Percentiles rank a stretch among this genome's conserved stretches.
Conservation (phyloP, 306 rosid genomes). For the Prosopis cineraria region DNA sequence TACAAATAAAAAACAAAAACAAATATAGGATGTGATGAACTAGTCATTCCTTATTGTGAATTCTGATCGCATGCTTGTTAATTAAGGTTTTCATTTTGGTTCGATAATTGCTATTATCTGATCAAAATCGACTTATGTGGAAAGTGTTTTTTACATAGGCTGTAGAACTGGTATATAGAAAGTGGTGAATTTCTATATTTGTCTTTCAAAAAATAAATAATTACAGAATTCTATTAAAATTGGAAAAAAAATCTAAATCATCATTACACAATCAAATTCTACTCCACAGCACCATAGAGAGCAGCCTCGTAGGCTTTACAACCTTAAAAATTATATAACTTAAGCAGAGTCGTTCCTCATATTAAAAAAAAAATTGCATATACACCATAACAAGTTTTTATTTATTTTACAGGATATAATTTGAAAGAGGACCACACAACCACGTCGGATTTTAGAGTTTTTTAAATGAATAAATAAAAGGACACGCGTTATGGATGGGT, state of each 20-base stretch:
- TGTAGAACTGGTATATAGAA: too few relatives aligned
- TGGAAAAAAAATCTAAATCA: background rate
- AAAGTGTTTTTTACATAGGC: too few relatives aligned
- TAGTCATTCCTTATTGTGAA: too few relatives aligned
- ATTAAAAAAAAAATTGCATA: background rate
- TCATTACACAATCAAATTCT: background rate
- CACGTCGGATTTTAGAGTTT: background rate
- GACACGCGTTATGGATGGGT: conserved; percentile 30
- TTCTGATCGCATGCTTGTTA: too few relatives aligned
- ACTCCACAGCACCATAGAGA: background rate
- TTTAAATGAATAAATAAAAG: background rate
- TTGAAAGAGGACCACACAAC: background rate
- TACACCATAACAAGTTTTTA: background rate
- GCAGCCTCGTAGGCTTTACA: background rate
- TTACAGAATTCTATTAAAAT: background rate
- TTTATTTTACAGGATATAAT: background rate
- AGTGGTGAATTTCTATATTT: too few relatives aligned
- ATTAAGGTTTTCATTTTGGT: too few relatives aligned
- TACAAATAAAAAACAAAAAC: too few relatives aligned
- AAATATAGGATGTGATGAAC: too few relatives aligned
- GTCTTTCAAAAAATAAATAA: background rate
- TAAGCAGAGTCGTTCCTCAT: background rate
- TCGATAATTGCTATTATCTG: too few relatives aligned
- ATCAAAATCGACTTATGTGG: too few relatives aligned
- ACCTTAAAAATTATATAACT: background rate